Evolutionary conservation across 345 rosid species (phyloP), one percentile per base, ranked within the genome.

Genomic region (Heritiera fomes): DNA sequence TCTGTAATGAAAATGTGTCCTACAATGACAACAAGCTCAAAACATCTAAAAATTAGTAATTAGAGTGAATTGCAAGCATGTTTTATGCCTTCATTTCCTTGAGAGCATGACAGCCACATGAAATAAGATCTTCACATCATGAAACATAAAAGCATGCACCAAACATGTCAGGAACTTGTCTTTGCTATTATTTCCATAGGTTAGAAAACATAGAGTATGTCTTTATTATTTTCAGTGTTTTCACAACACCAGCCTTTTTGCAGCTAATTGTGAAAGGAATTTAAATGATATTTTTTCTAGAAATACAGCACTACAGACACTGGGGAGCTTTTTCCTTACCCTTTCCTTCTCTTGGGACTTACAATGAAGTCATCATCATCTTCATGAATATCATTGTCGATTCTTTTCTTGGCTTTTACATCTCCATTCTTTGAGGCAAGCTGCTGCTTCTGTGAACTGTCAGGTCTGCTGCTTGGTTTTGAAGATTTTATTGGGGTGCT

Each of bases 331-430:
- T 79, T 72, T 30, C 5, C 77, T 88, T 88, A 95, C 83, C 79
- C 82, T 88, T 88, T 93, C 80, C 94, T 91, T 87, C 95, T 91
- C 85, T 89, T 95, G 60, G 84, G 82, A 66, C 93, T 92, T 74
- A 84, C 75, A 68, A 83, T 78, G 70, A 88, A 86, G 13, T 89
- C 85, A 1, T 87, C 89, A 0, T 86, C 85, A 0, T 41, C 38
- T 34, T 34, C 91, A 0, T 89, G 87, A 20, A 75, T 84, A 47
- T 90, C 92, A 40, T 84, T 80, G 72, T 61, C 68, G 30, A 87
- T 62, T 89, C 87, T 87, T 85, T 82, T 95, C 89, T 90, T 95
- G 75, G 89, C 87, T 81, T 86, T 91, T 17, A 83, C 70, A 77
- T 92, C 94, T 30, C 91, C 88, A 23, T 89, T 91, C 84, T 81